Percentiles rank a stretch among this genome's conserved stretches.
Conservation (phyloP, 2,329 filamentous ascomycete species). For the Dendryphion nanum region DNA sequence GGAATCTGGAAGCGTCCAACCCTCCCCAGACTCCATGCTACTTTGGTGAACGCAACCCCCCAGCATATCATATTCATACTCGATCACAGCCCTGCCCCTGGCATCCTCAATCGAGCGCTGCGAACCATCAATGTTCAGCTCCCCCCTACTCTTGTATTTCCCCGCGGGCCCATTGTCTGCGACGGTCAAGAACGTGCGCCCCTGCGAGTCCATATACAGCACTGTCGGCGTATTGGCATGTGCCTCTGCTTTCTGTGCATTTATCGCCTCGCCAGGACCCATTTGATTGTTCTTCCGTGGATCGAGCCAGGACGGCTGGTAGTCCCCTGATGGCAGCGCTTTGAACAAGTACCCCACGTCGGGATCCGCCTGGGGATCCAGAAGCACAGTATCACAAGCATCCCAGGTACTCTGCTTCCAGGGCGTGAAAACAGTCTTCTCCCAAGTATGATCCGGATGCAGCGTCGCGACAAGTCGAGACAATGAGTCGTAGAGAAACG, state of each 20-base stretch:
- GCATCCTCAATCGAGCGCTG: not conserved
- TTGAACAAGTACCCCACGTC: not conserved
- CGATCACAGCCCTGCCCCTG: not conserved
- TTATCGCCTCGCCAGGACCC: not conserved
- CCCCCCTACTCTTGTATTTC: not conserved
- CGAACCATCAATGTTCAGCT: not conserved
- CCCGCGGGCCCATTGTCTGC: not conserved
- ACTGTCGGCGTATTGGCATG: not conserved
- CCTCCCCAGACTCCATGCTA: too few relatives aligned
- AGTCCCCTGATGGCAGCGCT: too few relatives aligned
- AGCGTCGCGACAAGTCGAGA: not conserved
- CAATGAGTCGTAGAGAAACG: not conserved
- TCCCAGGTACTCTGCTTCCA: not conserved
- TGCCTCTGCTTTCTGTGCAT: not conserved
- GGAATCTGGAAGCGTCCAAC: too few relatives aligned
- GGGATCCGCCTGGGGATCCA: not conserved
- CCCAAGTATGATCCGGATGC: not conserved
- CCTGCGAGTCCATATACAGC: not conserved
- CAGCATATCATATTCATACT: not conserved
- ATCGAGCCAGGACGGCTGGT: not conserved
- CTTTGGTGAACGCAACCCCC: not conserved
- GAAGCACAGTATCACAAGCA: not conserved
- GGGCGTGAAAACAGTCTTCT: not conserved
- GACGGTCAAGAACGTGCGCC: not conserved
- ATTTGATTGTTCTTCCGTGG: not conserved